Evolutionary conservation across 257 asterid species (phyloP), one percentile per base, ranked within the genome.

Genomic region (Solanum chmielewskii): DNA sequence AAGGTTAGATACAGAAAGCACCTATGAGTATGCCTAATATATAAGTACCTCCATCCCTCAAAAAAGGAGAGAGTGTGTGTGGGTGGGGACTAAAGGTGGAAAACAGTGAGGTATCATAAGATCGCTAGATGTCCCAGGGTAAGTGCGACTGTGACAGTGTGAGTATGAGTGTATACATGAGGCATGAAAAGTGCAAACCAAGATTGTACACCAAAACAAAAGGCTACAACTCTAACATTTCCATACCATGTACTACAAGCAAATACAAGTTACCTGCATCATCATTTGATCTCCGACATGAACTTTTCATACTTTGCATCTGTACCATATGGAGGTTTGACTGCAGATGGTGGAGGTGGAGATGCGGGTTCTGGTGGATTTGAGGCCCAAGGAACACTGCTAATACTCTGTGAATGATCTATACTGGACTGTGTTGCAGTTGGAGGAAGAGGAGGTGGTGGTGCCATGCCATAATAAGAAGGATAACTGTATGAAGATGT

Each of bases 291-390:
- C 90, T 97, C 99, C 18, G 98, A 95, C 98, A 97, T 95, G 95
- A 97, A 97, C 92, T 94, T 97, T 92, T 95, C 99, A 86, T 94
- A 97, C 88, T 97, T 98, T 56, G 98, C 85, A 84, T 96, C 99
- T 6, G 91, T 56, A 42, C 93, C 91, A 80, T 87, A 83, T 83
- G 86, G 88, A 85, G 91, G 91, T 85, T 93, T 96, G 86, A 93
- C 98, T 33, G 92, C 89, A 84, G 98, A 86, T 37, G 96, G 86
- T 42, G 91, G 88, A 45, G 99, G 85, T 18, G 85, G 85, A 29
- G 84, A 92, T 69, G 96, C 98, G 23, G 94, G 97, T 59, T 84
- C 89, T 31, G 94, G 91, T 39, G 92, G 95, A 86, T 89, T 94
- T 44, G 98, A 90, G 74, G 98, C 94, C 99, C 99, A 96, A 14